Percentiles rank a stretch among this genome's conserved stretches.
These are phyloP conservation scores for Rubus parviflorus DNA, from an alignment of 306 rosid genomes.

Conservation along the genomic window DNA sequence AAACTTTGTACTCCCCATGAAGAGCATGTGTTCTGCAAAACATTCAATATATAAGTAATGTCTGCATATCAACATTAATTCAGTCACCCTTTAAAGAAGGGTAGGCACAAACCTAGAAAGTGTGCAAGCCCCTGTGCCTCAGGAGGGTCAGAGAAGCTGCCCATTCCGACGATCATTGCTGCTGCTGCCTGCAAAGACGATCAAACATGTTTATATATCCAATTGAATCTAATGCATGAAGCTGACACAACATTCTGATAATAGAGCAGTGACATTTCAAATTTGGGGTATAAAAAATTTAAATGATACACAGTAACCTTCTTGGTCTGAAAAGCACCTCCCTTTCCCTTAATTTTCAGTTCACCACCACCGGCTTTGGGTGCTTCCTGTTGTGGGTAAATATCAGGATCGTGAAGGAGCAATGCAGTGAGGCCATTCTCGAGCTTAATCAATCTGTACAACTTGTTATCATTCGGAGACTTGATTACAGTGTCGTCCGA, in stretches of 20 bases:
- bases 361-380: not conserved
- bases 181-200: constrained; percentile 79
- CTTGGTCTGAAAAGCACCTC: constrained; percentile 64
- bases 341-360: constrained; percentile 30
- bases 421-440: constrained; percentile 13
- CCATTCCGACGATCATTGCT: constrained; percentile 92
- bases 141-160: constrained; percentile 84
- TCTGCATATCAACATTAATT: not conserved
- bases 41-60: constrained; percentile 2
- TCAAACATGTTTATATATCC: not conserved
- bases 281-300: too few species aligned
- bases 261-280: not conserved
- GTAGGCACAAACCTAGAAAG: constrained; percentile 61
- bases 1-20: constrained; percentile 91
- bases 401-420: constrained; percentile 2
- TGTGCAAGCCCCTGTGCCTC: constrained; percentile 98
- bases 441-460: not conserved
- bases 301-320: constrained; percentile 48
- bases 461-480: not conserved
- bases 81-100: not conserved
- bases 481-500: not conserved
- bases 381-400: constrained; percentile 7
- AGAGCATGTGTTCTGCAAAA: constrained; percentile 96
- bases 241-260: not conserved
- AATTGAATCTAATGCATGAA: constrained; percentile 18